Conservation (phyloP, 768 basidiomycete species). For the Kockovaella imperatae region DNA sequence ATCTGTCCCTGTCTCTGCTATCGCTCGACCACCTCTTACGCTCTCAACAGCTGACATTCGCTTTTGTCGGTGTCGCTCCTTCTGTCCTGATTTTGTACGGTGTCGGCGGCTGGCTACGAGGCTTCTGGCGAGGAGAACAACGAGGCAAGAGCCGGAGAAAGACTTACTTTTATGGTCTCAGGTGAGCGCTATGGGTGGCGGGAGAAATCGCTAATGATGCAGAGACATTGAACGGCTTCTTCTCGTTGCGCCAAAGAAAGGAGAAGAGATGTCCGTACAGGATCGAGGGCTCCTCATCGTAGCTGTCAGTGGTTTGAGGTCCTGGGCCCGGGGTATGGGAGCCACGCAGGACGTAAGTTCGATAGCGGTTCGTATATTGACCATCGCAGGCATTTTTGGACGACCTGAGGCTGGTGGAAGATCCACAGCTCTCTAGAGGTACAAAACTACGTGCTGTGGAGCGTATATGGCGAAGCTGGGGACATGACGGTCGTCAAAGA, state of each 20-base stretch:
- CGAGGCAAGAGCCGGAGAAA: constrained; percentile 48
- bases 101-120: constrained; percentile 52
- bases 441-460: constrained; percentile 73
- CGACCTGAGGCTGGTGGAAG: constrained; percentile 74
- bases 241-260: constrained; percentile 30
- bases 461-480: constrained; percentile 86
- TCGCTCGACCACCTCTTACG: constrained; percentile 91
- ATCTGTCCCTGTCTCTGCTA: constrained; percentile 77
- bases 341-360: constrained; percentile 20
- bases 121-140: constrained; percentile 56
- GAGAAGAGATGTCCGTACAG: constrained; percentile 34
- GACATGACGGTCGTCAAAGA: constrained; percentile 36
- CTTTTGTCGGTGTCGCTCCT: constrained; percentile 92
- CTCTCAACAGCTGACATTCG: constrained; percentile 91
- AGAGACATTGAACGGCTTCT: constrained; percentile 40
- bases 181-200: constrained; percentile 46
- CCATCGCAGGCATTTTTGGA: constrained; percentile 61
- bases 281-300: constrained; percentile 42
- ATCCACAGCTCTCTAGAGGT: constrained; percentile 57
- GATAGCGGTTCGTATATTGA: not conserved
- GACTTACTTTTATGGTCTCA: constrained; percentile 61
- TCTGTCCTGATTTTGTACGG: constrained; percentile 72
- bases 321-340: constrained; percentile 38
- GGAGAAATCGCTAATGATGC: not conserved
- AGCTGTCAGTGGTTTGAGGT: constrained; percentile 33